Base-by-base conservation (phyloP, 2,329 filamentous ascomycete species). In the Pseudovirgaria hyperparasitica region DNA sequence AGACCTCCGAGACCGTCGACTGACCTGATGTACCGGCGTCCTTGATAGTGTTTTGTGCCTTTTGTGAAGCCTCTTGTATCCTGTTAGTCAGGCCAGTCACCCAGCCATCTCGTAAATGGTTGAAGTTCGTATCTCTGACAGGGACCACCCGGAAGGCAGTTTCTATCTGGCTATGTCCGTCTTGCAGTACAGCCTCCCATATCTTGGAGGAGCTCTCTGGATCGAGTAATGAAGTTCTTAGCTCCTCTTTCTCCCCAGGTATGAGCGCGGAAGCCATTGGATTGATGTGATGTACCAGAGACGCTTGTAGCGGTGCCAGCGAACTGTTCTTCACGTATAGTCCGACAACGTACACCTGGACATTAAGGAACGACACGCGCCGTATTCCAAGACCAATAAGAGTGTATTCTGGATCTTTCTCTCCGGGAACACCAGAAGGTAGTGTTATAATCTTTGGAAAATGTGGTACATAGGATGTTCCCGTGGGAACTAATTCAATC, bases 291-390 rank as follows among this genome's bases (percentile, higher is more conserved):
- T 76, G 75, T 34, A 92, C 70, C 16, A 96, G 67, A 23, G 73
- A 70, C 39, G 70, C 65, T 55, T 96, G 87, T 21, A 98, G 64
- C n/a, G 68, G 65, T 4, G 76, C 73, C 32, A 98, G 74, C 45
- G 93, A 85, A 19, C 76, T 63, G 0, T 78, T 87, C 15, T 85
- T 82, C 15, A 96, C 68, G 58, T 98, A 98, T 42, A 92, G 72
- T 10, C 87, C 90, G 0, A 93, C 80, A 11, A 96, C 80, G 58
- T 98, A 98, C 28, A 98, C 90, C 51, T 93, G 77, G 23, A 98
- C 84, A 25, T 72, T 63, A 23, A 96, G 60, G 53, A 96, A 93
- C 14, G 81, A 92, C 17, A 98, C 90, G 1, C 79, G 85, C 29
- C 90, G 72, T 36, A 92, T 76, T 11, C 90, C 90, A 5, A 94